Evolutionary conservation across 1,284 basidiomycete species (phyloP).

Genomic region (Hymenochaete sp.): DNA sequence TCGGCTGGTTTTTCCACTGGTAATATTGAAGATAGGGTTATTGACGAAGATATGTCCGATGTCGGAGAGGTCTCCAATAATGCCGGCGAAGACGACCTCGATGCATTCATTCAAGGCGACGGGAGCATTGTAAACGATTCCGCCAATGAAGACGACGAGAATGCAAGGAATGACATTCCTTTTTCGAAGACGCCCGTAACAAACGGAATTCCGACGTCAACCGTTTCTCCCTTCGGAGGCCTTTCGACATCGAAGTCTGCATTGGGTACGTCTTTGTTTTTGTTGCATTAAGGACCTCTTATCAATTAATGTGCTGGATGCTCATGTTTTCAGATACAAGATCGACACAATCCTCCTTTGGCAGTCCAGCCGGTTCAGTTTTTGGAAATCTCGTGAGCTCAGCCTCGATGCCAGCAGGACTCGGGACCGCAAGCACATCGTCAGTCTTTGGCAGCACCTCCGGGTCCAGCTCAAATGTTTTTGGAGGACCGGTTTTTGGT

Average conservation of each 20-base stretch:
- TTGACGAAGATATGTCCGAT: conserved; percentile 15
- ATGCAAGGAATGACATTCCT: conserved; percentile 17
- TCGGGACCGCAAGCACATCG: conserved; percentile 4
- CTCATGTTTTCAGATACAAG: too few relatives aligned
- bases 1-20: conserved; percentile 22
- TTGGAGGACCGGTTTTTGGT: conserved; percentile 26
- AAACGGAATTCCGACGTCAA: too few relatives aligned
- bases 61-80: conserved; percentile 16
- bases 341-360: conserved; percentile 3
- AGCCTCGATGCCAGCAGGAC: conserved; percentile 10
- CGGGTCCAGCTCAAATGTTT: conserved; percentile 20
- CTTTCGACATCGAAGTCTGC: conserved; percentile 1
- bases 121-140: conserved; percentile 20
- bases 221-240: conserved; percentile 12
- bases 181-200: too few relatives aligned
- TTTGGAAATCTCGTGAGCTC: conserved; percentile 21
- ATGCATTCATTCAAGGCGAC: conserved; percentile 19
- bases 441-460: conserved; percentile 12
- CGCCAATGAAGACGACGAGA: conserved; percentile 23
- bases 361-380: conserved; percentile 18
- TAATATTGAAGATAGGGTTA: conserved; percentile 5
- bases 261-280: conserved; percentile 2
- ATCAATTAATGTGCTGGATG: background rate
- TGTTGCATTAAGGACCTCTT: background rate
- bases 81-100: conserved; percentile 11